Evolutionary conservation across 2,329 filamentous ascomycete genomes (phyloP), one percentile per base, ranked within the genome.

Genomic region (Apiospora phragmitis): DNA sequence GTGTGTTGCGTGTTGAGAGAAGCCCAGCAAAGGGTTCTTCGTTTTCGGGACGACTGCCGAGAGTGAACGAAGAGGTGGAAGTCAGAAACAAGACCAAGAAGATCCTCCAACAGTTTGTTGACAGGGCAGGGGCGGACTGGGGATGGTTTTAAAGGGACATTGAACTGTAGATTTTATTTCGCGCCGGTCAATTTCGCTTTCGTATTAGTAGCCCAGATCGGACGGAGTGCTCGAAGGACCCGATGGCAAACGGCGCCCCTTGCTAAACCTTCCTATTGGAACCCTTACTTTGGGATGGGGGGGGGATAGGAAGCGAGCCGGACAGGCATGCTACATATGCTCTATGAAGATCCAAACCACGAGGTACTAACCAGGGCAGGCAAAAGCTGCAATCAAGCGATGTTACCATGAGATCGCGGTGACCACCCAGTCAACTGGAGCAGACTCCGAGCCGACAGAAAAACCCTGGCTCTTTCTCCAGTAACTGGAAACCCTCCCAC

Each of bases 391-490:
- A 62, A 62, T 18, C 21, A 21, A 18, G 55, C 55, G 32, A 62
- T 62, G 55, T 62, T 4, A 62, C 55, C 32, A 11, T 38, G 38
- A n/a, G 55, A 62, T 62, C 55, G 35, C 21, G 21, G 55, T 62
- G 55, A 62, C 32, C 55, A 62, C 32, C 55, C 55, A 12, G 55
- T 62, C 55, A 38, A 62, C 55, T 62, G 55, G 55, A 62, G 55
- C 55, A 24, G 55, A n/a, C 32, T 38, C 32, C 55, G 55, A 62
- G 55, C 32, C 55, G 55, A 62, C 55, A 59, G 12, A 21, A n/a
- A 35, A 35, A 59, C 35, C 51, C 51, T n/a, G 18, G 55, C 24
- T 4, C 55, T 38, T 21, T n/a, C 8, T 12, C 6, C 51, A 16
- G 16, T 21, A 59, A 35, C 16, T n/a, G 26, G 51, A 59, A 32